phyloP scores from a whole-genome alignment of 495 filamentous ascomycete species.

The Usnea hakonensis region DNA sequence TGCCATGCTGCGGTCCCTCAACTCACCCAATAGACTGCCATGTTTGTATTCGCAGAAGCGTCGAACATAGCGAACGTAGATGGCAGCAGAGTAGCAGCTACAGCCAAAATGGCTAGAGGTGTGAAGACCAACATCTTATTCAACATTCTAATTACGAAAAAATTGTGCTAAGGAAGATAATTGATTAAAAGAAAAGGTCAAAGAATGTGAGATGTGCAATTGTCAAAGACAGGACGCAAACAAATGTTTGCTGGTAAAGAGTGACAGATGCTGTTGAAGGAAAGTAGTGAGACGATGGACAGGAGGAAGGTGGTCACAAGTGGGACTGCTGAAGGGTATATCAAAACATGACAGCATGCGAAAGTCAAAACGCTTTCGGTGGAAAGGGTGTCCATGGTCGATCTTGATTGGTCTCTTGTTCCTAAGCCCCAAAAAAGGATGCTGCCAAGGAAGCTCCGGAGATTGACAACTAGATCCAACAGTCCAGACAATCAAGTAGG shows the following conservation, averaged over 20 bases:
- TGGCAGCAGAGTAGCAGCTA: slow-evolving; percentile 7
- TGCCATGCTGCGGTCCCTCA: background rate
- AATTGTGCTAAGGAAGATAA: slow-evolving; percentile 19
- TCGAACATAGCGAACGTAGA: slow-evolving; percentile 38
- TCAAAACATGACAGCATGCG: background rate
- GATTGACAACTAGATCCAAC: background rate
- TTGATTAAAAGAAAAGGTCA: slow-evolving; percentile 20
- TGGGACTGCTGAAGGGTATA: background rate
- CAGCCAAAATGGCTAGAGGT: slow-evolving; percentile 22
- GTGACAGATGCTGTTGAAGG: slow-evolving; percentile 12
- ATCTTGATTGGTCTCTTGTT: background rate
- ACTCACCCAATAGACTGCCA: slow-evolving; percentile 59
- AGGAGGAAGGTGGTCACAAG: background rate
- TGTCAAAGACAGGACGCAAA: slow-evolving; percentile 46
- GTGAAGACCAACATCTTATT: slow-evolving; percentile 30
- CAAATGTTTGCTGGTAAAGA: slow-evolving; percentile 34
- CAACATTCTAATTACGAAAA: slow-evolving; percentile 16
- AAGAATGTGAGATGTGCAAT: slow-evolving; percentile 13
- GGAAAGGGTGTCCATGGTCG: background rate
- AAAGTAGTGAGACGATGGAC: background rate
- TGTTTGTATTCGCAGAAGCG: slow-evolving; percentile 43
- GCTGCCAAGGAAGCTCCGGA: background rate
- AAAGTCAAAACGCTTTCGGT: background rate
- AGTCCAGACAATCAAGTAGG: no score
- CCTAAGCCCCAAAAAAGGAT: background rate